Percentiles rank a stretch among this genome's conserved stretches.
These are phyloP conservation scores for Geoglossum glabrum DNA, from an alignment of 495 filamentous ascomycete genomes.

Conservation along the genomic window DNA sequence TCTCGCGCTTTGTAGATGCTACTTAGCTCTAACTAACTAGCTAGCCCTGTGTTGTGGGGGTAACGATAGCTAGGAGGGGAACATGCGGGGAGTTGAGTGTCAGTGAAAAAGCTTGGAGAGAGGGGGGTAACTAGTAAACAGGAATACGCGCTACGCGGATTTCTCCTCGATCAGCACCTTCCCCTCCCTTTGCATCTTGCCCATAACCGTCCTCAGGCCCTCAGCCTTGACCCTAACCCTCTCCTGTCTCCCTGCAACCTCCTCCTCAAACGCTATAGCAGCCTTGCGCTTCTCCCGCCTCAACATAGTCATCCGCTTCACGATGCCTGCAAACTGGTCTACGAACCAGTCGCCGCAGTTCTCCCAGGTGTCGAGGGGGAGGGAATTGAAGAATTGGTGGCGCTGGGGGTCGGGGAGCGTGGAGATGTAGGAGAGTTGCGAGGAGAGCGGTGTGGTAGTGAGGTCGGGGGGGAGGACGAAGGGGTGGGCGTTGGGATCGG, in stretches of 20 bases:
- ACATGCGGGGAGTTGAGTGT: no score
- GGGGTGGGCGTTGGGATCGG: conserved; percentile 19
- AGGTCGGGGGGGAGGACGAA: neutral
- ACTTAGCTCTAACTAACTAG: no score
- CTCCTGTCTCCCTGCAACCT: conserved; percentile 33
- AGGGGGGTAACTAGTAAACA: no score
- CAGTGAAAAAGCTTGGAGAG: no score
- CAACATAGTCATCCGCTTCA: conserved; percentile 40
- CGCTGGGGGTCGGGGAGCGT: conserved; percentile 24
- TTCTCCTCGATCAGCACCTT: neutral
- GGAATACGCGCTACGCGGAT: no score
- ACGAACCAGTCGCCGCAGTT: conserved; percentile 64
- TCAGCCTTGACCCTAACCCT: neutral
- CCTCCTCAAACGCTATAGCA: conserved; percentile 45
- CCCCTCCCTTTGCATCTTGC: neutral
- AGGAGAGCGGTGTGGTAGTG: conserved; percentile 13
- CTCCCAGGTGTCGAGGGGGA: conserved; percentile 61
- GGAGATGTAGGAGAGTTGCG: conserved; percentile 25
- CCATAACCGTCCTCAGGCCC: conserved; percentile 4
- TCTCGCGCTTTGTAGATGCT: no score
- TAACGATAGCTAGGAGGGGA: no score
- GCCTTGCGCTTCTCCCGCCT: conserved; percentile 44
- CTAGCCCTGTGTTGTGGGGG: no score
- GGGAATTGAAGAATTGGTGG: conserved; percentile 37
- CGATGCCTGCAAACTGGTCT: conserved; percentile 40